A percentile compares a stretch with the other conserved stretches of the same genome.
Evolutionary conservation across 352 stramenopile genomes (phyloP).

Genomic region (Globisporangium middletonii): DNA sequence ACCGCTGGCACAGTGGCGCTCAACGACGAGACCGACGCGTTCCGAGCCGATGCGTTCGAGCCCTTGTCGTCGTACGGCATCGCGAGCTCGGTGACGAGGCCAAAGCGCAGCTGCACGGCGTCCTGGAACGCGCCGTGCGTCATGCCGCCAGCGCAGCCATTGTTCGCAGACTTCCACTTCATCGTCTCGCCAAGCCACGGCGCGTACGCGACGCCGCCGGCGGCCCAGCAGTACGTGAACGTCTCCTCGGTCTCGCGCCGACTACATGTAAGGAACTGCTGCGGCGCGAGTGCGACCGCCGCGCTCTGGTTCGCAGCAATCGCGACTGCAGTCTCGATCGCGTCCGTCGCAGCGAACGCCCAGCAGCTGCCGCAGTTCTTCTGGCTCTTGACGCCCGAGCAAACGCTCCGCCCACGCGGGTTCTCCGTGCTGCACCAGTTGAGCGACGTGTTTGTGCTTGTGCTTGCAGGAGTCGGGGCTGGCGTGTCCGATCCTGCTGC

Average conservation of each 20-base stretch:
- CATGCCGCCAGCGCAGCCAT: conserved; percentile 74
- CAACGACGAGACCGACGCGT: too few relatives aligned
- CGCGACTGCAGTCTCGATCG: conserved; percentile 65
- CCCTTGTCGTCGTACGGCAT: conserved; percentile 61
- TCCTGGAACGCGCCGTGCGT: conserved; percentile 76
- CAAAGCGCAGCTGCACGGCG: conserved; percentile 43
- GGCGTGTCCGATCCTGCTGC: conserved; percentile 15
- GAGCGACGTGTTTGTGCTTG: conserved; percentile 17
- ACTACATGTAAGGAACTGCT: conserved; percentile 68
- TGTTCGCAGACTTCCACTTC: conserved; percentile 65
- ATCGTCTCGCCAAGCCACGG: conserved; percentile 53
- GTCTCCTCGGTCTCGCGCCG: conserved; percentile 49
- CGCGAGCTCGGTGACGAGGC: conserved; percentile 54
- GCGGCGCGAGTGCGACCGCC: conserved; percentile 55
- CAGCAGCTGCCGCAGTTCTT: conserved; percentile 73
- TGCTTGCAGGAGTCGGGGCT: conserved; percentile 6
- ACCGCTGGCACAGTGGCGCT: not conserved
- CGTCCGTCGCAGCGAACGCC: conserved; percentile 64
- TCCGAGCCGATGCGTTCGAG: not conserved
- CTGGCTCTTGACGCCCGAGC: conserved; percentile 68
- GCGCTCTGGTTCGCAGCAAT: conserved; percentile 47
- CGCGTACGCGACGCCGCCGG: conserved; percentile 3
- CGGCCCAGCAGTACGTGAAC: conserved; percentile 71
- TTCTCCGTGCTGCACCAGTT: conserved; percentile 71
- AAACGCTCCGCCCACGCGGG: conserved; percentile 51